phyloP scores from a whole-genome alignment of 148 eudicot species.

The Rhododendron ferrugineum region DNA sequence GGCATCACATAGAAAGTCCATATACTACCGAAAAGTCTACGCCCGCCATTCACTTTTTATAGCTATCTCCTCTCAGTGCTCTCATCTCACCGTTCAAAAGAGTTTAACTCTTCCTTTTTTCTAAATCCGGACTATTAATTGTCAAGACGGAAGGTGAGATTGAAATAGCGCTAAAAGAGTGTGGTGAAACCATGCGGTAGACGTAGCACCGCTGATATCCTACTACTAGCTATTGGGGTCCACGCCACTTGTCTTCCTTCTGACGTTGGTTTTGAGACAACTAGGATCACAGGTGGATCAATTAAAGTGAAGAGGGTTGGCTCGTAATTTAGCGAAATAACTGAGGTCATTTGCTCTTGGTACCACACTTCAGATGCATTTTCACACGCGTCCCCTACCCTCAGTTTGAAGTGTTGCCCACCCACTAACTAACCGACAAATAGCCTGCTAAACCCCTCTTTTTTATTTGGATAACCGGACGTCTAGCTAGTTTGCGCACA shows the following conservation, averaged over 20 bases:
- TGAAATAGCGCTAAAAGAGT: no score
- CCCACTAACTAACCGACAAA: not conserved
- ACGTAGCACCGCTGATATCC: no score
- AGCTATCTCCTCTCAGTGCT: no score
- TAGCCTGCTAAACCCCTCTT: not conserved
- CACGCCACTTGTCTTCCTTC: not conserved
- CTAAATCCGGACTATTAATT: no score
- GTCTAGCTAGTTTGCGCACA: not conserved
- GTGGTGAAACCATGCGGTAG: no score
- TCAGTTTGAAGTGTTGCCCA: not conserved
- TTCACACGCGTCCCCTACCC: not conserved
- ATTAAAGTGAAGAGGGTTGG: not conserved
- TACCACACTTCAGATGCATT: not conserved
- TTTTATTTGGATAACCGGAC: not conserved
- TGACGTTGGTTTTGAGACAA: not conserved
- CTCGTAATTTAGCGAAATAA: not conserved
- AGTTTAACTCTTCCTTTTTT: no score
- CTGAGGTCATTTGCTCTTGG: not conserved
- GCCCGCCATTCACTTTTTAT: no score
- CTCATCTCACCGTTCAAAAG: no score
- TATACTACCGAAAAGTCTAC: no score
- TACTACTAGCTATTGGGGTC: not conserved
- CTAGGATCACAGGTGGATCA: not conserved
- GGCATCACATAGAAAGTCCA: no score
- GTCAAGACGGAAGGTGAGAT: accelerated